Evolutionary conservation across 805 yeast genomes (phyloP), one percentile per base, ranked within the genome.

Genomic region (Yarrowia phangngaensis): DNA sequence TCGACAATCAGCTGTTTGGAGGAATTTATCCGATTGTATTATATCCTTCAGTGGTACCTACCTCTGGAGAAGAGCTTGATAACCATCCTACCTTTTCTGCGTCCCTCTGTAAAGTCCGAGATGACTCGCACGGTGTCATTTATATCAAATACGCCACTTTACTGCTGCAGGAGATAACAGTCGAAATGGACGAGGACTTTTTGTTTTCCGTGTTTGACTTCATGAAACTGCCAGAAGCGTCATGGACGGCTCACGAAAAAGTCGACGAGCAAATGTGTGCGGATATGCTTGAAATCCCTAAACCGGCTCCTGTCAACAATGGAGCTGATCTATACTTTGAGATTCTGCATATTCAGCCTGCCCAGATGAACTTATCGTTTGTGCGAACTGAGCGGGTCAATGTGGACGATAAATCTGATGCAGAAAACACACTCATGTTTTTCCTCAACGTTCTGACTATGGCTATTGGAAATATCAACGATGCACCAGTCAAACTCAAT

Each of bases 391-490:
- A 88, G 58, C 70, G 85, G 51, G 72, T 82, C 23, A 77, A 79
- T 60, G 79, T 76, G 4, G 84, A 78, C 50, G 86, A 80, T 50
- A 74, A 74, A 27, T 74, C 80, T 9, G 63, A 75, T 2, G 69
- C 84, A 2, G 80, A 78, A 35, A 82, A 80, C 55, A 71, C 92
- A 0, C 62, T 89, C 41, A 75, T 82, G 75, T 83, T 84, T 63
- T 78, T 87, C 54, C 71, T 86, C 56, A 87, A 92, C 62, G 80
- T 90, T 28, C 69, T 92, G 52, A 88, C 97, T 0, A 89, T 90
- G 97, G 95, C 98, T 0, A 78, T 92, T 54, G 98, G 97, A 19
- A 92, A 90, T 63, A 85, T 94, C 53, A 90, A 90, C 61, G 97
- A 92, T 64, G 98, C 99, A 0, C 97, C 97, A 1, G 84, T 92